These are phyloP conservation scores for Lagenidium sp. DNA, from an alignment of 352 stramenopile genomes.

Conservation along the genomic window DNA sequence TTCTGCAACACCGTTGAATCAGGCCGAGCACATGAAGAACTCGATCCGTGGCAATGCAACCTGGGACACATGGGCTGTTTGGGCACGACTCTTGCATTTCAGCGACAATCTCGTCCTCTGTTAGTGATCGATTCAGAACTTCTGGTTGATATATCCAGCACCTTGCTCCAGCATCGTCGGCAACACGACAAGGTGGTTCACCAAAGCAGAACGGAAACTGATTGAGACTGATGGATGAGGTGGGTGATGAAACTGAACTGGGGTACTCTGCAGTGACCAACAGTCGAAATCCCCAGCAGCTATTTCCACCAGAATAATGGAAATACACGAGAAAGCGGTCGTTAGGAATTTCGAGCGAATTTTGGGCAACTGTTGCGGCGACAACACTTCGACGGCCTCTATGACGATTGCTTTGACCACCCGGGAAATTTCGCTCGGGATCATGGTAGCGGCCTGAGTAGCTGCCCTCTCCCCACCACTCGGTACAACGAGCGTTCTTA, in stretches of 20 bases:
- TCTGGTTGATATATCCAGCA: slow-evolving; percentile 56
- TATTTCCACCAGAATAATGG: slow-evolving; percentile 37
- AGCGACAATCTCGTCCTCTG: slow-evolving; percentile 36
- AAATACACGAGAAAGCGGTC: slow-evolving; percentile 75
- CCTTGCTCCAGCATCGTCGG: slow-evolving; percentile 37
- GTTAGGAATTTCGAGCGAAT: slow-evolving; percentile 47
- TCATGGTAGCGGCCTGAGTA: slow-evolving; percentile 71
- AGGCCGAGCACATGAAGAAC: slow-evolving; percentile 58
- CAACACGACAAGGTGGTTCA: slow-evolving; percentile 36
- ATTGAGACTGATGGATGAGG: no score
- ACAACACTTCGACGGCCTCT: slow-evolving; percentile 20
- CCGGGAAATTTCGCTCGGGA: slow-evolving; percentile 64
- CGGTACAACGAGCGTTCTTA: slow-evolving; percentile 53
- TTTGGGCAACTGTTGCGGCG: slow-evolving; percentile 4
- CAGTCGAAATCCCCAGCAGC: slow-evolving; percentile 63
- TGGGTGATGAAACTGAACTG: no score
- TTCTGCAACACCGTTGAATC: slow-evolving; percentile 49
- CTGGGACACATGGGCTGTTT: slow-evolving; percentile 11
- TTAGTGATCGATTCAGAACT: slow-evolving; percentile 29
- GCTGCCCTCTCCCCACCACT: slow-evolving; percentile 58
- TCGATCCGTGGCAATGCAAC: slow-evolving; percentile 28
- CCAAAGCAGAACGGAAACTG: slow-evolving; percentile 67
- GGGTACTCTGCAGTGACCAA: slow-evolving; percentile 39
- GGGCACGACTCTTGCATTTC: slow-evolving; percentile 47
- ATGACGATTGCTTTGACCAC: slow-evolving; percentile 44